Evolutionary conservation across 179 eudicot species (phyloP).

Genomic region (Monotropa hypopitys): DNA sequence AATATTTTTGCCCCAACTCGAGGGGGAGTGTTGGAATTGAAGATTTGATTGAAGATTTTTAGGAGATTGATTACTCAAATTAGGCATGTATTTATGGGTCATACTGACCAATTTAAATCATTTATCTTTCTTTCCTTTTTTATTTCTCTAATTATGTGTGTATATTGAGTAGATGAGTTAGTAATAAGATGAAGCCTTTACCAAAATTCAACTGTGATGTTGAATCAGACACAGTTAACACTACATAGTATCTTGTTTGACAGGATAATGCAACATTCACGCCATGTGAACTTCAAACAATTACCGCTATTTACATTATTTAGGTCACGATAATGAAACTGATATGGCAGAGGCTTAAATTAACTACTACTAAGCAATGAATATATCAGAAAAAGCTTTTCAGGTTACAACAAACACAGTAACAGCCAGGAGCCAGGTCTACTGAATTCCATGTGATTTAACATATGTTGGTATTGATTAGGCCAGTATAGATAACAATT

Average conservation of each 20-base stretch:
- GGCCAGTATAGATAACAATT: neutral
- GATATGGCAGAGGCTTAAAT: neutral
- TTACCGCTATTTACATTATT: neutral
- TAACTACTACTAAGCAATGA: neutral
- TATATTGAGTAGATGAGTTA: too few relatives aligned
- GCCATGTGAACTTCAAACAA: neutral
- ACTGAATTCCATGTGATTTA: neutral
- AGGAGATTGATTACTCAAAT: too few relatives aligned
- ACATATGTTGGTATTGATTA: neutral
- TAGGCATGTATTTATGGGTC: too few relatives aligned
- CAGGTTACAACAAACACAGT: neutral
- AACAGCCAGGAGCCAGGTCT: neutral
- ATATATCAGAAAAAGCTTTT: neutral
- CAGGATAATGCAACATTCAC: neutral
- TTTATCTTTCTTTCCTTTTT: too few relatives aligned
- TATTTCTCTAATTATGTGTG: too few relatives aligned
- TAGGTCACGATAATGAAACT: neutral
- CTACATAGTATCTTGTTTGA: neutral
- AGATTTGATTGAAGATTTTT: too few relatives aligned
- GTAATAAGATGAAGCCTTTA: too few relatives aligned
- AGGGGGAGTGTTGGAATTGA: too few relatives aligned
- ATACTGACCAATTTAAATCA: too few relatives aligned
- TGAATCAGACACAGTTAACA: neutral
- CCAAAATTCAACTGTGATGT: too few relatives aligned
- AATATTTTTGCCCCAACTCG: too few relatives aligned